Evolutionary conservation across 2,329 filamentous ascomycete species (phyloP), one percentile per base, ranked within the genome.

Genomic region (Pleoardoris graminearum): DNA sequence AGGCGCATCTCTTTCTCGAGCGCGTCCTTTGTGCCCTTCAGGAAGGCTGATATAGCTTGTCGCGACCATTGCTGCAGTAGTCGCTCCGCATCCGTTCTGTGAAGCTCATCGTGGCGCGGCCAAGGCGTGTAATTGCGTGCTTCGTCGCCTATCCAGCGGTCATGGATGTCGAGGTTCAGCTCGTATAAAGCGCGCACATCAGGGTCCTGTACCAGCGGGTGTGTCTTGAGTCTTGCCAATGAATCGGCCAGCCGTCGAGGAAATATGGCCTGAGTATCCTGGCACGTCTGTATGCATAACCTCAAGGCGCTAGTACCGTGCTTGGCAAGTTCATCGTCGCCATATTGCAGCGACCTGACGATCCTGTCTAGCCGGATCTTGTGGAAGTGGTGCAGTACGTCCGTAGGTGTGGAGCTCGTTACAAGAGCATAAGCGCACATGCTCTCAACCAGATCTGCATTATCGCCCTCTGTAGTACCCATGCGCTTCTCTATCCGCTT

Each of bases 121-220:
- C 91, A 96, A 0, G 92, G 92, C 0, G 86, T 93, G 68, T 95
- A 97, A 59, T 88, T 88, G 41, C 84, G 84, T 36, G 96, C 89
- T 54, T 95, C 90, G 7, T 91, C 85, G 16, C 88, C 82, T 57
- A 94, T 89, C 89, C 91, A 96, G 17, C 82, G 81, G 58, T 87
- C 85, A 64, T 90, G 85, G 8, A 94, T 76, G 66, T 96, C 91
- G 22, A 97, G 76, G 30, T 89, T 84, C 11, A 96, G 76, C 14
- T 87, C 87, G 58, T 89, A 84, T 1, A 94, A 72, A 1, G 77
- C 74, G 48, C 82, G 80, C 16, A 97, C 77, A 1, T 85, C 80
- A 1, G 80, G 73, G 67, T 95, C 89, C n/a, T 84, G 83, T 3
- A 97, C 75, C 11, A 97, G 77, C 0, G 87, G 84, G 7, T 82